Conservation (phyloP, 2,329 filamentous ascomycete species). For the Aspergillus thermomutatus region DNA sequence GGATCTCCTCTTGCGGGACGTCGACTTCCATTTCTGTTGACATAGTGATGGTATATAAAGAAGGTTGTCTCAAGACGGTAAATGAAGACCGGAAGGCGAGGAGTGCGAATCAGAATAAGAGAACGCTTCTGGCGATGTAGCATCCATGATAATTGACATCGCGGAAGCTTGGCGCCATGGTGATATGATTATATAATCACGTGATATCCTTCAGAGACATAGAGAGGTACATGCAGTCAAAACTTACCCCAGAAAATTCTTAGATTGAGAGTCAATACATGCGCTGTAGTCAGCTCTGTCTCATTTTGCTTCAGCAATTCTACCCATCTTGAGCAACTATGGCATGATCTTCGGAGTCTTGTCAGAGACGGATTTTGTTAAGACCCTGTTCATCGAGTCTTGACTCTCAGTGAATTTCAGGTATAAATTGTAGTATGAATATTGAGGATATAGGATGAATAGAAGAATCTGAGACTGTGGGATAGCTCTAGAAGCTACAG, state of each 20-base stretch:
- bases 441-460: neutral
- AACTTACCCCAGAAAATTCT: too few relatives aligned
- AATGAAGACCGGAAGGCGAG: neutral
- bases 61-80: neutral
- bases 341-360: neutral
- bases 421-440: neutral
- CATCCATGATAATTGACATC: neutral
- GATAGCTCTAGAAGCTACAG: neutral
- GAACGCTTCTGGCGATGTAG: neutral
- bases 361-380: neutral
- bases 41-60: constrained; percentile 24
- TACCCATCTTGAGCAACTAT: neutral
- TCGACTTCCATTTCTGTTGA: constrained; percentile 48
- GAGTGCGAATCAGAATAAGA: neutral
- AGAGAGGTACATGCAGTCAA: too few relatives aligned
- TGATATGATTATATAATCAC: neutral
- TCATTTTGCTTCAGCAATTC: neutral
- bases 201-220: neutral
- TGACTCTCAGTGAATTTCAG: neutral
- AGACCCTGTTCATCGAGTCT: too few relatives aligned
- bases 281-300: neutral
- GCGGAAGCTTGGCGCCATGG: neutral
- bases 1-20: constrained; percentile 31
- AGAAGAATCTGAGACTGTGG: neutral
- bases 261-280: neutral